Base-by-base conservation (phyloP, 2,329 filamentous ascomycete species). In the Fusarium denticulatum region DNA sequence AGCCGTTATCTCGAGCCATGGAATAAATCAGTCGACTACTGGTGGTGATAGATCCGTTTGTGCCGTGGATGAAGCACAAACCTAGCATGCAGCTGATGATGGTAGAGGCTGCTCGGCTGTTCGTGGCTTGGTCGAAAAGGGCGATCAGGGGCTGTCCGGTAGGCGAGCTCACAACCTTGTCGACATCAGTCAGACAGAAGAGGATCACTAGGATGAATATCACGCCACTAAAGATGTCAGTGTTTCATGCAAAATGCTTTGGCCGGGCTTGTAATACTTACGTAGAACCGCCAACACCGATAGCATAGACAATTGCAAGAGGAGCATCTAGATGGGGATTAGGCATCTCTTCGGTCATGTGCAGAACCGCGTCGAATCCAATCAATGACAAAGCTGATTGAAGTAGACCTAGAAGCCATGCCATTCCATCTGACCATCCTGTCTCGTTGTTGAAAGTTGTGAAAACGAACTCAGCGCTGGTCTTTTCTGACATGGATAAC, bases 281-380 rank as follows among this genome's bases (percentile, higher is more conserved):
- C 53, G 53, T 57, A 24, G 37, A 57, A 57, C 53, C 53, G 13
- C 53, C 53, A 26, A 57, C 53, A 2, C 53, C 53, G 3, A 57
- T 57, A 8, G 53, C 53, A 57, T 57, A 57, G 13, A 57, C 13
- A 8, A 57, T 57, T 22, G 53, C 53, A 24, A 57, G 53, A 18
- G 53, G 53, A 7, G 53, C 53, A 24, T 57, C 53, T 7, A 30
- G 16, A 8, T 57, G 53, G 10, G 53, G 53, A 24, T 57, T 43
- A 7, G 53, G 53, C 53, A 57, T 57, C 46, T 57, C 37, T 45
- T 57, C 53, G 20, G 53, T 57, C 53, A 57, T 57, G 14, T 57
- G 53, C 12, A 57, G n/a, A 32, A 57, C 53, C 4, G 53, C 53
- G 3, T 57, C 53, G 16, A 57, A 57, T 8, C 53, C 53, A 46